These are phyloP conservation scores for Candida insectorum DNA, from an alignment of 805 yeast species.

Conservation along the genomic window DNA sequence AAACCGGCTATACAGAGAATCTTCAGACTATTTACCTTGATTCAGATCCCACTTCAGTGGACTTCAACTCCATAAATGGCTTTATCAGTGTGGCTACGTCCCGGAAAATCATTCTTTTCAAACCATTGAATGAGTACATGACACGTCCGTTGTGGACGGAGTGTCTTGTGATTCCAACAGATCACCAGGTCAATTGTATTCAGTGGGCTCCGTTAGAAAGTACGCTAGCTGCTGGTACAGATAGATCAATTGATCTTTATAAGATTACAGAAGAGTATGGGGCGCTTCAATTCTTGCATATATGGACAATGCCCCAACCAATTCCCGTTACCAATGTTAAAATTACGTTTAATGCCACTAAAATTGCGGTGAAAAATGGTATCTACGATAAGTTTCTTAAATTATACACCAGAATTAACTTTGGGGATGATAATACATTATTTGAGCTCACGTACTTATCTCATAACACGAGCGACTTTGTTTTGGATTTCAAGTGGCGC, in stretches of 20 bases:
- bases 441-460: conserved; percentile 68
- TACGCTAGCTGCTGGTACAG: conserved; percentile 64
- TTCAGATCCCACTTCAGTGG: conserved; percentile 62
- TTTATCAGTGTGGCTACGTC: conserved; percentile 50
- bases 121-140: conserved; percentile 55
- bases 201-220: conserved; percentile 52
- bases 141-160: conserved; percentile 45
- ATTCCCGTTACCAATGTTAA: conserved; percentile 54
- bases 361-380: conserved; percentile 60
- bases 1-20: conserved; percentile 5
- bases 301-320: conserved; percentile 57
- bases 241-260: conserved; percentile 50
- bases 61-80: conserved; percentile 61
- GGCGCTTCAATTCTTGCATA: conserved; percentile 21
- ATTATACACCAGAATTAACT: conserved; percentile 73
- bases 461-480: conserved; percentile 50
- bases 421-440: conserved; percentile 51
- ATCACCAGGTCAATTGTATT: conserved; percentile 32
- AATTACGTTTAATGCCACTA: conserved; percentile 64
- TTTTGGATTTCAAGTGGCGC: conserved; percentile 61
- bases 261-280: conserved; percentile 48
- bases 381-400: conserved; percentile 65
- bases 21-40: conserved; percentile 77
- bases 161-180: conserved; percentile 17
- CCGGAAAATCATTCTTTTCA: conserved; percentile 44